Evolutionary conservation across 495 filamentous ascomycete species (phyloP).

Genomic region (Aspergillus panamensis): DNA sequence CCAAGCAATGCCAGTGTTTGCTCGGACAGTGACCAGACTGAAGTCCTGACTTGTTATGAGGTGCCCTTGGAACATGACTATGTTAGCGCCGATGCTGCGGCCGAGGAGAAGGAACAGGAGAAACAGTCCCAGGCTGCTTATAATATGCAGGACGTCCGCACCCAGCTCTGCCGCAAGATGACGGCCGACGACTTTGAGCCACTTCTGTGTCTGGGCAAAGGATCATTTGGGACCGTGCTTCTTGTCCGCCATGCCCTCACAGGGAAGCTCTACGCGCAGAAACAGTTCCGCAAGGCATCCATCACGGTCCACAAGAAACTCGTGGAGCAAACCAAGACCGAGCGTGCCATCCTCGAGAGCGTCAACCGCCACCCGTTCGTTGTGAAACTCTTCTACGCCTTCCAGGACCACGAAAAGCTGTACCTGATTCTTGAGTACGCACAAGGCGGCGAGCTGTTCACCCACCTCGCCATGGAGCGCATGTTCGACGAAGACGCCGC

Average conservation of each 20-base stretch:
- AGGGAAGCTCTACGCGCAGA: conserved; percentile 91
- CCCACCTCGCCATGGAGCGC: conserved; percentile 79
- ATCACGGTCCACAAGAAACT: conserved; percentile 88
- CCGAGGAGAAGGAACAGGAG: conserved; percentile 29
- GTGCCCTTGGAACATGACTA: conserved; percentile 86
- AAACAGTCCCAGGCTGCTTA: conserved; percentile 19
- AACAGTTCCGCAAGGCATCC: conserved; percentile 96
- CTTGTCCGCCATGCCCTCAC: conserved; percentile 85
- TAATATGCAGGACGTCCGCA: conserved; percentile 31
- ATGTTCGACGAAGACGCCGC: conserved; percentile 88
- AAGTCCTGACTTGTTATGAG: conserved; percentile 75
- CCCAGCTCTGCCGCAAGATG: conserved; percentile 71
- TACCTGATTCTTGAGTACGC: conserved; percentile 98
- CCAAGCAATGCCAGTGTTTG: conserved; percentile 53
- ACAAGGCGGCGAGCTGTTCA: conserved; percentile 93
- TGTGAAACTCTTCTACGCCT: conserved; percentile 96
- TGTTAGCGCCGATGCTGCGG: conserved; percentile 63
- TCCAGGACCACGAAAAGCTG: conserved; percentile 96
- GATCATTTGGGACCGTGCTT: conserved; percentile 88
- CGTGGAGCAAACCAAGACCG: conserved; percentile 94
- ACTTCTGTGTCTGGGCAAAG: conserved; percentile 94
- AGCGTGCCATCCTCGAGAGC: conserved; percentile 88
- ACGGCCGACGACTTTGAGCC: conserved; percentile 84
- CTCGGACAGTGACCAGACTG: conserved; percentile 55
- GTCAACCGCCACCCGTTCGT: conserved; percentile 96